Evolutionary conservation across 352 stramenopile species (phyloP).

Genomic region (Blastocystis sp.): DNA sequence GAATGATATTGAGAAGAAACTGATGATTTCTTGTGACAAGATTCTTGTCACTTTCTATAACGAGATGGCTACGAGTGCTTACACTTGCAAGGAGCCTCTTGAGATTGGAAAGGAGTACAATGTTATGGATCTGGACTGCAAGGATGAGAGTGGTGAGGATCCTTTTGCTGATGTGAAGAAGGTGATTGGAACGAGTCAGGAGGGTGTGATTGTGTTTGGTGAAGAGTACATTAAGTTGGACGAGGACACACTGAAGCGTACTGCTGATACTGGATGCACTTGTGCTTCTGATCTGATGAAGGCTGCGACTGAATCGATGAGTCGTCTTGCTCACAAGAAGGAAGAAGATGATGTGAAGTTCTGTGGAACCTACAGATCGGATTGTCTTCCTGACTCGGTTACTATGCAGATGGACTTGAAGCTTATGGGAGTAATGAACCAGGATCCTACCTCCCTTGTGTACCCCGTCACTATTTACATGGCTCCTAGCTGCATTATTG

Average conservation of each 20-base stretch:
- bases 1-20: not conserved
- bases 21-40: conserved; percentile 1
- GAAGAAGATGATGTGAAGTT: conserved; percentile 40
- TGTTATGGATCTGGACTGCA: conserved; percentile 27
- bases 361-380: conserved; percentile 14
- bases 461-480: not conserved
- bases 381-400: not conserved
- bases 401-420: conserved; percentile 1
- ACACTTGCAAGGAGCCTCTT: conserved; percentile 32
- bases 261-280: not conserved
- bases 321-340: not conserved
- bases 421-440: conserved; percentile 37
- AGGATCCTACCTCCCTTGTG: conserved; percentile 9
- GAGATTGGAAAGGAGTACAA: not conserved
- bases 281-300: conserved; percentile 14
- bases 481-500: not conserved
- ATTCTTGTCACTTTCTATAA: not conserved
- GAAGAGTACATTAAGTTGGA: not conserved
- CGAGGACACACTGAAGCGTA: not conserved
- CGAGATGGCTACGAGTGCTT: not conserved
- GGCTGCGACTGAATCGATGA: not conserved
- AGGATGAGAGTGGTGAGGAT: conserved; percentile 19
- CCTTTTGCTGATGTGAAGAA: conserved; percentile 34
- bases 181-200: not conserved
- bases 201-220: not conserved